A percentile compares a stretch with the other conserved stretches of the same genome.
Evolutionary conservation across 257 asterid species (phyloP).

Genomic region (Echium plantagineum): DNA sequence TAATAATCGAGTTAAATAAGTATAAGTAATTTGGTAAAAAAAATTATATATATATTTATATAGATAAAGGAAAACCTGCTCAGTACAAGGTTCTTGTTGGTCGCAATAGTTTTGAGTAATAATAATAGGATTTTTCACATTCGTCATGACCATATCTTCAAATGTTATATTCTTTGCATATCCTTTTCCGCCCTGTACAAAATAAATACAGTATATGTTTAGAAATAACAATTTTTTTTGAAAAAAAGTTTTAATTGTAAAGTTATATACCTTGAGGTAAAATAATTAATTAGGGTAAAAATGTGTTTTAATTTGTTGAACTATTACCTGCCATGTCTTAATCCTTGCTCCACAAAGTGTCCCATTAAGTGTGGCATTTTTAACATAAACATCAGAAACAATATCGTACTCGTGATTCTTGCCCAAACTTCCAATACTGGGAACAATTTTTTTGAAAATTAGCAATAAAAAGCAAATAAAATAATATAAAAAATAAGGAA

Average conservation of each 20-base stretch:
- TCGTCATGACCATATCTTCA: slow-evolving; percentile 48
- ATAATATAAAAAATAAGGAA: no score
- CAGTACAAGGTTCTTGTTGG: slow-evolving; percentile 31
- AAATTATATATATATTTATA: no score
- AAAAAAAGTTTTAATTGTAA: no score
- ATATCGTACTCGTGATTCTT: slow-evolving; percentile 38
- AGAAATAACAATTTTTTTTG: not conserved
- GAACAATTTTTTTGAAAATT: no score
- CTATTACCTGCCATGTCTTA: slow-evolving; percentile 83
- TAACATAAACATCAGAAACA: slow-evolving; percentile 58
- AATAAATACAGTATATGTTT: not conserved
- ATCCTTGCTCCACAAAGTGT: slow-evolving; percentile 85
- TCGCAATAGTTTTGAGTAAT: slow-evolving; percentile 81
- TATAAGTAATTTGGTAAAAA: no score
- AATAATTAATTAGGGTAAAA: not conserved
- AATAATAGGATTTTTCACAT: slow-evolving; percentile 75
- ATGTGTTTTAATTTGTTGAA: not conserved
- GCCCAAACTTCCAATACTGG: slow-evolving; percentile 95
- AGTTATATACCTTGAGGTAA: not conserved
- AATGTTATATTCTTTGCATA: slow-evolving; percentile 54
- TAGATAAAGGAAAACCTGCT: slow-evolving; percentile 27
- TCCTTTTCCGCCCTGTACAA: slow-evolving; percentile 75
- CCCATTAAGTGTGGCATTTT: slow-evolving; percentile 43
- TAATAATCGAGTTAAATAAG: no score
- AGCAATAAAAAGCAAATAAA: no score